Conservation (phyloP, 441 rosid genomes). For the Syzygium syzygioides region DNA sequence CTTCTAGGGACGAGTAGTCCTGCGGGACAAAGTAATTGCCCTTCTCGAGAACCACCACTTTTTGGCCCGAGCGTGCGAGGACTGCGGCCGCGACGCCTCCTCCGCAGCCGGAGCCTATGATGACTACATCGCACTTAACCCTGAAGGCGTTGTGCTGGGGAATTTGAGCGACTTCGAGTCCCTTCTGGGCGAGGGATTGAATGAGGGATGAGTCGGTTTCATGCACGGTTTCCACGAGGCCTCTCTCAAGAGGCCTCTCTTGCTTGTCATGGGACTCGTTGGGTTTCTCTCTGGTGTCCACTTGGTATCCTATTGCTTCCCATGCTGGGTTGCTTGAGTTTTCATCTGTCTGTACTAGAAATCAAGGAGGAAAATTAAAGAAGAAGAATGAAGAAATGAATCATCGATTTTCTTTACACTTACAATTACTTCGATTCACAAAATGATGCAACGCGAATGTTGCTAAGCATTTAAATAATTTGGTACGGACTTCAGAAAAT, state of each 20-base stretch:
- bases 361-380: background rate
- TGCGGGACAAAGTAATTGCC: slow-evolving; percentile 55
- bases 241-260: slow-evolving; percentile 52
- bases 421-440: background rate
- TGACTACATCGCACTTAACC: slow-evolving; percentile 65
- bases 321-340: slow-evolving; percentile 44
- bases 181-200: slow-evolving; percentile 36
- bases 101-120: slow-evolving; percentile 79
- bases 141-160: slow-evolving; percentile 18
- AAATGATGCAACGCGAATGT: background rate
- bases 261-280: background rate
- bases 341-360: slow-evolving; percentile 39
- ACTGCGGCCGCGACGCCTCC: slow-evolving; percentile 84
- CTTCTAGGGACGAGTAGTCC: slow-evolving; percentile 58
- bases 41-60: slow-evolving; percentile 69
- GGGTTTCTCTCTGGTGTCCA: slow-evolving; percentile 24
- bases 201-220: slow-evolving; percentile 39
- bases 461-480: background rate
- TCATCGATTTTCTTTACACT: no score
- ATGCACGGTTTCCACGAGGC: slow-evolving; percentile 50
- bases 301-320: slow-evolving; percentile 59
- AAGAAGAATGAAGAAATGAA: background rate
- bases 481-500: background rate
- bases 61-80: slow-evolving; percentile 53
- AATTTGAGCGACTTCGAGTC: slow-evolving; percentile 39